These are phyloP conservation scores for Climacium dendroides DNA, from an alignment of 225 moss, liverwort and hornwort genomes.

Conservation along the genomic window DNA sequence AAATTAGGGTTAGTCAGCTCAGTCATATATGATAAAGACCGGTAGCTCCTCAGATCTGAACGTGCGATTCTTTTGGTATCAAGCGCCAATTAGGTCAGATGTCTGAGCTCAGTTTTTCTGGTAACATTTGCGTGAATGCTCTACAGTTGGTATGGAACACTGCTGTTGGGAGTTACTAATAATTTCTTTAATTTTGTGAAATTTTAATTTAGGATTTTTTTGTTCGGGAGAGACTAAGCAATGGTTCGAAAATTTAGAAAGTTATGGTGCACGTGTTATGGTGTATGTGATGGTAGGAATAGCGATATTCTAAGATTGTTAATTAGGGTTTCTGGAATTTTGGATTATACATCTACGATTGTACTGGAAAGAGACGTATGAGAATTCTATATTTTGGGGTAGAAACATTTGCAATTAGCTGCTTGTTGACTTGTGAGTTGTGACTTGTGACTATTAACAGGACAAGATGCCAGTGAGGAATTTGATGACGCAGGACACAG, in stretches of 20 bases:
- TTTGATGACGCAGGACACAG: conserved; percentile 81
- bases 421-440: background rate
- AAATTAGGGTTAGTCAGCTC: background rate
- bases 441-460: background rate
- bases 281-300: background rate
- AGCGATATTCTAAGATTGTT: background rate
- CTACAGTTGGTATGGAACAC: background rate
- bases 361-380: background rate
- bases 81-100: background rate
- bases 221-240: too few species aligned
- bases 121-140: background rate
- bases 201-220: background rate
- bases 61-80: background rate
- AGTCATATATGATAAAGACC: background rate
- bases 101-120: background rate
- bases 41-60: background rate
- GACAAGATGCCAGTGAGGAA: conserved; percentile 59
- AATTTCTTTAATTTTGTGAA: background rate
- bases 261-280: background rate
- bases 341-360: background rate
- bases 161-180: background rate
- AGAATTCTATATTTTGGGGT: background rate
- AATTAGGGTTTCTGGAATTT: background rate
- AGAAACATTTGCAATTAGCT: background rate
- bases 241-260: background rate